phyloP scores from a whole-genome alignment of 495 filamentous ascomycete species.

The Opeltia flavorubescens region DNA sequence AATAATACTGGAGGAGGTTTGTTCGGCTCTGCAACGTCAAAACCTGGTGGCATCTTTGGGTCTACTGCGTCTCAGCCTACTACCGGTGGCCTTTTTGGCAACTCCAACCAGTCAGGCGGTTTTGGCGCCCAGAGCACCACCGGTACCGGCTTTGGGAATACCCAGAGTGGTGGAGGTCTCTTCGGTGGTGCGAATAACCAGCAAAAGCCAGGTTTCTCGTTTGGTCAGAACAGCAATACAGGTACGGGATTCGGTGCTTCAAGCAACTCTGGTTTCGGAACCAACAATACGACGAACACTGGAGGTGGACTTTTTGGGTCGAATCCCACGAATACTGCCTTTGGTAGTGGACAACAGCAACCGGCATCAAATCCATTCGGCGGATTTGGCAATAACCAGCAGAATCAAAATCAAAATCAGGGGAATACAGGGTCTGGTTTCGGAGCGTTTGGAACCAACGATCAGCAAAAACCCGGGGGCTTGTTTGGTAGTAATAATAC shows the following conservation, averaged over 20 bases:
- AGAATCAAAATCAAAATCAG: slow-evolving; percentile 31
- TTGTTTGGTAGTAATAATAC: slow-evolving; percentile 32
- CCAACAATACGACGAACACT: slow-evolving; percentile 8
- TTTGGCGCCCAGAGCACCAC: slow-evolving; percentile 19
- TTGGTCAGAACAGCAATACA: slow-evolving; percentile 22
- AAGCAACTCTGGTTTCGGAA: slow-evolving; percentile 9
- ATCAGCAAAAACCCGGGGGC: slow-evolving; percentile 29
- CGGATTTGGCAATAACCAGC: slow-evolving; percentile 26
- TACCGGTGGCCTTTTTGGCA: slow-evolving; percentile 39
- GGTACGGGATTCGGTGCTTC: slow-evolving; percentile 17
- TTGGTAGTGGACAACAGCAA: slow-evolving; percentile 29
- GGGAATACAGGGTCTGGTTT: slow-evolving; percentile 23
- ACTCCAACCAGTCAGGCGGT: slow-evolving; percentile 4
- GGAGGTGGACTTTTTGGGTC: slow-evolving; percentile 19
- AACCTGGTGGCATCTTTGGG: not conserved
- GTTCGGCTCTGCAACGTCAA: slow-evolving; percentile 34
- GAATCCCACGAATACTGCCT: slow-evolving; percentile 4
- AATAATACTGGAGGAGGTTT: slow-evolving; percentile 24
- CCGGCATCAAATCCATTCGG: slow-evolving; percentile 23
- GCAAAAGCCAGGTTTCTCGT: slow-evolving; percentile 34
- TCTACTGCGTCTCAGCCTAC: slow-evolving; percentile 15
- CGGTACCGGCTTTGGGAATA: slow-evolving; percentile 27
- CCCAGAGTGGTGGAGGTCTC: slow-evolving; percentile 23
- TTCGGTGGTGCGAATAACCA: slow-evolving; percentile 30
- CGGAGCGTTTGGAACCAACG: slow-evolving; percentile 10